phyloP scores from a whole-genome alignment of 805 yeast genomes.

The Hanseniaspora guilliermondii region DNA sequence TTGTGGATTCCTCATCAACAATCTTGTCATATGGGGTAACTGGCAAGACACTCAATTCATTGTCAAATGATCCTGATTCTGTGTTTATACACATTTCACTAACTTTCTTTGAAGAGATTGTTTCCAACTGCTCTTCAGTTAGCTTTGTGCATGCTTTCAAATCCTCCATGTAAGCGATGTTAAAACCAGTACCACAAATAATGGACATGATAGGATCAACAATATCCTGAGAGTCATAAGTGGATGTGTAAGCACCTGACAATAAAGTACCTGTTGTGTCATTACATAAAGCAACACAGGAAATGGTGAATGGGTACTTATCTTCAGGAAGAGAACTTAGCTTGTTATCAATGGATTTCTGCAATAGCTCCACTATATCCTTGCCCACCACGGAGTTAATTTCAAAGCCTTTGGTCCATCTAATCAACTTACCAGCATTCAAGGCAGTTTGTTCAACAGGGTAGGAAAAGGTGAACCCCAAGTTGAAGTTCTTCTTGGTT shows the following conservation, averaged over 20 bases:
- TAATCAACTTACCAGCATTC: conserved; percentile 63
- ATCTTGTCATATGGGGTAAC: conserved; percentile 60
- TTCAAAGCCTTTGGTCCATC: conserved; percentile 96
- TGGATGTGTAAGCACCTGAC: conserved; percentile 70
- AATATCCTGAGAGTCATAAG: conserved; percentile 37
- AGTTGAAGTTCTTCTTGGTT: conserved; percentile 35
- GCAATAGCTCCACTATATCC: conserved; percentile 67
- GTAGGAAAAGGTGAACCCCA: conserved; percentile 91
- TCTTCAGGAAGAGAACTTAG: conserved; percentile 25
- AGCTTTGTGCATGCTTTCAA: conserved; percentile 64
- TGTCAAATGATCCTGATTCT: conserved; percentile 98
- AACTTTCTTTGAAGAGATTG: conserved; percentile 33
- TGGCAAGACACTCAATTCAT: conserved; percentile 62
- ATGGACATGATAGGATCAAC: conserved; percentile 77
- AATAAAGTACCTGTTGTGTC: conserved; percentile 92
- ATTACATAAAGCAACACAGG: conserved; percentile 79
- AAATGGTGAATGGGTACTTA: conserved; percentile 35
- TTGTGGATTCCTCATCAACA: conserved; percentile 63
- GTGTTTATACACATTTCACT: conserved; percentile 81
- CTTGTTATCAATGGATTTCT: conserved; percentile 48
- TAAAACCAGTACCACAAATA: conserved; percentile 95
- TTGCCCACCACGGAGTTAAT: conserved; percentile 73
- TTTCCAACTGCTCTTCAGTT: conserved; percentile 33
- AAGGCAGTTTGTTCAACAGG: conserved; percentile 81
- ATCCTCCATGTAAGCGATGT: conserved; percentile 84